Evolutionary conservation across 345 rosid genomes (phyloP), one percentile per base, ranked within the genome.

Genomic region (Salix koriyanagi): DNA sequence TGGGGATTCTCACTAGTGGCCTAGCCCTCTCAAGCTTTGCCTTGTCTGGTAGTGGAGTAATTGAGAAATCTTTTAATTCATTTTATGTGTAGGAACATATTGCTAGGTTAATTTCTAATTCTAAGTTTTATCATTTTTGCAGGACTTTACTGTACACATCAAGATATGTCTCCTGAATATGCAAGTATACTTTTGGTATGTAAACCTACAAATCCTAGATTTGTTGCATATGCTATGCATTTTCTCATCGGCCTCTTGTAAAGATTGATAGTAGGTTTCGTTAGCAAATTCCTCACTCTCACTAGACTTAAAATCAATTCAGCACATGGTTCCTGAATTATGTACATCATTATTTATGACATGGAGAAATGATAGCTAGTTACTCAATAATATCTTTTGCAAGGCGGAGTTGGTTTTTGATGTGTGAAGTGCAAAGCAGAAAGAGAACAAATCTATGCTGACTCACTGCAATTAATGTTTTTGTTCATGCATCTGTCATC

Each of bases 101-200:
- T 67, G 34, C 32, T 16, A 11, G 71, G 36, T 39, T 75, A 56
- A 28, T 21, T 44, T 36, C 36, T 65, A 18, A 66, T 36, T 56
- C 16, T 1, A 36, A 34, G 18, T 46, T 30, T 67, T 52, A 37
- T 23, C 46, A 67, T 60, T 71, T 82, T 44, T 37, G 67, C 88
- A 91, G 93, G 96, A 75, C 89, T 92, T 75, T 92, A 92, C 76
- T 95, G 99, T 82, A 92, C 94, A 11, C 99, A 95, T 90, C 99
- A 95, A 83, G 99, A 95, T 87, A 93, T 95, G 44, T 95, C 97
- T 15, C 93, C 94, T 26, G 92, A 93, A 85, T 93, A 93, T 79
- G 99, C 99, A 70, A 95, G 97, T 81, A 90, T 95, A 72, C 91
- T 95, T 52, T 77, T 95, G 97, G 99, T 95, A 82, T 18, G 86